Evolutionary conservation across 768 basidiomycete genomes (phyloP).

Genomic region (Lentinula edodes): DNA sequence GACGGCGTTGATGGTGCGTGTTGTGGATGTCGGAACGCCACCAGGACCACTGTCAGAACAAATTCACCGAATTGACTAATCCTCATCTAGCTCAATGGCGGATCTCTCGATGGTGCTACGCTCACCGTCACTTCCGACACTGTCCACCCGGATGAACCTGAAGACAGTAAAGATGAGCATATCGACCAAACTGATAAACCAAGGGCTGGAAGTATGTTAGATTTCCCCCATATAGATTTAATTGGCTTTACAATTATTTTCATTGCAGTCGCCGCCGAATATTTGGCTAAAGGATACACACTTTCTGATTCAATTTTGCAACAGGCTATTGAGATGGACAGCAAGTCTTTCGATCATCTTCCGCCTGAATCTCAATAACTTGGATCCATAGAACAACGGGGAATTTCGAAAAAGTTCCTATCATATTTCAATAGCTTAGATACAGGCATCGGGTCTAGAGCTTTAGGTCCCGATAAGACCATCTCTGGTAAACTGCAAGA

Average conservation of each 20-base stretch:
- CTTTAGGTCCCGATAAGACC: constrained; percentile 79
- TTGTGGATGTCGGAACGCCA: neutral
- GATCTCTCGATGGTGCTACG: constrained; percentile 65
- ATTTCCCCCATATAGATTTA: neutral
- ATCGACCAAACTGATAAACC: constrained; percentile 84
- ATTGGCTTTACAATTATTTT: neutral
- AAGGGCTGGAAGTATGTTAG: constrained; percentile 64
- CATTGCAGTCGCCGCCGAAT: constrained; percentile 78
- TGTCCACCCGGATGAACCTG: constrained; percentile 47
- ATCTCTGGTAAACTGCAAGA: constrained; percentile 68
- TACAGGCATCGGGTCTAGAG: constrained; percentile 56
- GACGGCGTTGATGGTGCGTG: constrained; percentile 74
- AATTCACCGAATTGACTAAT: neutral
- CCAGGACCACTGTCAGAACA: no score
- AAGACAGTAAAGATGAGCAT: constrained; percentile 30
- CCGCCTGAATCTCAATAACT: no score
- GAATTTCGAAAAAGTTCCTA: constrained; percentile 85
- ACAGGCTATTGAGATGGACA: constrained; percentile 76
- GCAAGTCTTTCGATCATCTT: constrained; percentile 24
- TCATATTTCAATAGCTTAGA: constrained; percentile 73
- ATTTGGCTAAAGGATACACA: constrained; percentile 84
- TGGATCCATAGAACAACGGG: constrained; percentile 54
- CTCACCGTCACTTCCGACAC: constrained; percentile 69
- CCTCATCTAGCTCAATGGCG: constrained; percentile 57
- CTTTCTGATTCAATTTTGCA: constrained; percentile 76